Base-by-base conservation (phyloP, 2,329 filamentous ascomycete genomes). In the Hymenoscyphus fraxineus region DNA sequence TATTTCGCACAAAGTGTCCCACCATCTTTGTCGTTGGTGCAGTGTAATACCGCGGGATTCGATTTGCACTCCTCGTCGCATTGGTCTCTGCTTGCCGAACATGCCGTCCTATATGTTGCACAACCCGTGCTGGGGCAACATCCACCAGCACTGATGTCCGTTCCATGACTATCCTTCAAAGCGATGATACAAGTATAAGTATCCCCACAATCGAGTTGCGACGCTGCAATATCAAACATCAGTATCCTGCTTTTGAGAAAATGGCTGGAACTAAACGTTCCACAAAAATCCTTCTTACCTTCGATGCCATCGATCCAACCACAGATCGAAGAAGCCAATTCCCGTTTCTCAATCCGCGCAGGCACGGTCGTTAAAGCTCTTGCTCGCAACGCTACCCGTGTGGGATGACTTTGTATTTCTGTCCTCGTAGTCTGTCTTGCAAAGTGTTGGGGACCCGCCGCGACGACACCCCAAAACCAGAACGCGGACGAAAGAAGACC, bases 1-100 rank as follows among this genome's bases (percentile, higher is more conserved):
- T 60, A 64, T 0, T 51, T 64, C 15, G 62, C 62, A 44, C 58
- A 59, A 22, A 59, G 39, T 59, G 58, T 38, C n/a, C 56, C 56
- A 40, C 19, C 7, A 35, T 40, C 2, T 19, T 58, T 35, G 32
- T 39, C 22, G 32, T 38, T 16, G n/a, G n/a, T n/a, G 16, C 56
- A 58, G 56, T 58, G 38, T n/a, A 58, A 32, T 19, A 39, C 40
- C 31, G 56, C 56, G n/a, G 32, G 32, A 22, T 58, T 58, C 6
- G 32, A 16, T 31, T 31, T 40, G 27, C 58, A 59, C 6, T 5
- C 38, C n/a, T 40, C 40, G 6, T 16, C 16, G 19, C 58, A 59
- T 31, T 12, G 15, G 22, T 59, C 58, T 47, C 39, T 59, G 5
- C 38, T 44, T 3, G 32, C 38, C 4, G 6, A 16, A n/a, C 58